Evolutionary conservation across 2,329 filamentous ascomycete species (phyloP), one percentile per base, ranked within the genome.

Genomic region (Hirsutella thompsonii): DNA sequence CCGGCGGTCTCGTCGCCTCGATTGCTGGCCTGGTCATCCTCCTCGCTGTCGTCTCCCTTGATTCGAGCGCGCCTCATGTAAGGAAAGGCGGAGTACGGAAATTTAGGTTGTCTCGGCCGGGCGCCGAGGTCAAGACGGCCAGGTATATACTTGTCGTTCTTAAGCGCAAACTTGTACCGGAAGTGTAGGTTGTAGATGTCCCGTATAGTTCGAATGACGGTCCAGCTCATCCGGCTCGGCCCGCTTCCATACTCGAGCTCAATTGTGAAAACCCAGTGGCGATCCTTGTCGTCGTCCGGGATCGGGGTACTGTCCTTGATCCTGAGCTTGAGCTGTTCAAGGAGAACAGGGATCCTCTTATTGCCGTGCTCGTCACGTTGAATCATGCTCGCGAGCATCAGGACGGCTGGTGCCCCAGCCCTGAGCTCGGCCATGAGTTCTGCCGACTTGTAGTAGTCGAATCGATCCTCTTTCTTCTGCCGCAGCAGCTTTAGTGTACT

Each of bases 351-450:
- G 43, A 98, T 94, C 44, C 89, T 80, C 63, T 86, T 92, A 61
- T 94, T 92, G 38, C 90, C 88, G 52, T 95, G 86, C 61, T 98
- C 92, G 52, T 98, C 92, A 43, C 92, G 76, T 63, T 96, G 92
- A 52, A 96, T 92, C 85, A 96, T 95, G 55, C 89, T 95, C 8
- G 92, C 92, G 40, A 98, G 68, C 61, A 98, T 94, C 44, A 98
- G 68, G 18, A 90, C 92, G 20, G 92, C 92, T 3, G 92, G 92
- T 1, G 89, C 87, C 41, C 88, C 92, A 35, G 92, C 93, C 38
- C 92, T 76, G 30, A 98, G 68, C 61, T 98, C 92, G 2, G 92
- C 92, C 76, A 98, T 90, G 37, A 98, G 70, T 59, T 98, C 92
- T 2, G 92, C 88, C 9, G 90, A 96, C 59, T 96, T 98, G 55